These are phyloP conservation scores for Keithomyces neogunnii DNA, from an alignment of 2,329 filamentous ascomycete genomes.

Conservation along the genomic window DNA sequence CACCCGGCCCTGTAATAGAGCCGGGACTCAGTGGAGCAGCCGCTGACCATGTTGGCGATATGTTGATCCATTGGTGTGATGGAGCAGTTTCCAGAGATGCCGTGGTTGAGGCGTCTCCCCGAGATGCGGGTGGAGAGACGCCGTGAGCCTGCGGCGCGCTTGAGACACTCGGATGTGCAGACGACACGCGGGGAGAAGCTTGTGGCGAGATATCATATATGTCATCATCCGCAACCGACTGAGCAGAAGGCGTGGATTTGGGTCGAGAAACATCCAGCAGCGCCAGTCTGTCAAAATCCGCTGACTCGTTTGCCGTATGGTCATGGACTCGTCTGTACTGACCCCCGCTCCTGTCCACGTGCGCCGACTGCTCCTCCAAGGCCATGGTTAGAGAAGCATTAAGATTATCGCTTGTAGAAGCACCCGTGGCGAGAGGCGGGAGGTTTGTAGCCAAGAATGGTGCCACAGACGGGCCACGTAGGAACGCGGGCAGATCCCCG, in stretches of 20 bases:
- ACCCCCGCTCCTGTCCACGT: slow-evolving; percentile 1
- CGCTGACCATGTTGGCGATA: neutral
- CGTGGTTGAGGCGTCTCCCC: neutral
- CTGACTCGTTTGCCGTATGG: slow-evolving; percentile 28
- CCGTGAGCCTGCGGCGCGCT: slow-evolving; percentile 1
- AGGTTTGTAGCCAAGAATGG: slow-evolving; percentile 21
- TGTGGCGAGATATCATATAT: slow-evolving; percentile 41
- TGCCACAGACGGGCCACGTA: slow-evolving; percentile 39
- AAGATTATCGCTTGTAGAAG: neutral
- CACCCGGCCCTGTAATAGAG: neutral
- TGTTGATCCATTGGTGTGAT: neutral
- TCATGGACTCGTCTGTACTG: slow-evolving; percentile 19
- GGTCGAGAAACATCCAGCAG: slow-evolving; percentile 19
- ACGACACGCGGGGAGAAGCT: slow-evolving; percentile 25
- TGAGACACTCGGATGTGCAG: slow-evolving; percentile 1
- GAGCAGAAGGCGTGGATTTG: slow-evolving; percentile 21
- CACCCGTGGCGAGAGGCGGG: slow-evolving; percentile 13
- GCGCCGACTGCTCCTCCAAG: neutral
- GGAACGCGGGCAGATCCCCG: slow-evolving; percentile 45
- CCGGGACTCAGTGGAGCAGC: neutral
- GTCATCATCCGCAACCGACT: slow-evolving; percentile 19
- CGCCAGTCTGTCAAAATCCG: slow-evolving; percentile 16
- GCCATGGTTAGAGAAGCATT: neutral
- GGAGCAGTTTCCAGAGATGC: neutral
- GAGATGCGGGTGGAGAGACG: slow-evolving; percentile 12